A percentile compares a stretch with the other conserved stretches of the same genome.
These are phyloP conservation scores for Wickerhamiella alocasiicola DNA, from an alignment of 805 yeast genomes.

Conservation along the genomic window DNA sequence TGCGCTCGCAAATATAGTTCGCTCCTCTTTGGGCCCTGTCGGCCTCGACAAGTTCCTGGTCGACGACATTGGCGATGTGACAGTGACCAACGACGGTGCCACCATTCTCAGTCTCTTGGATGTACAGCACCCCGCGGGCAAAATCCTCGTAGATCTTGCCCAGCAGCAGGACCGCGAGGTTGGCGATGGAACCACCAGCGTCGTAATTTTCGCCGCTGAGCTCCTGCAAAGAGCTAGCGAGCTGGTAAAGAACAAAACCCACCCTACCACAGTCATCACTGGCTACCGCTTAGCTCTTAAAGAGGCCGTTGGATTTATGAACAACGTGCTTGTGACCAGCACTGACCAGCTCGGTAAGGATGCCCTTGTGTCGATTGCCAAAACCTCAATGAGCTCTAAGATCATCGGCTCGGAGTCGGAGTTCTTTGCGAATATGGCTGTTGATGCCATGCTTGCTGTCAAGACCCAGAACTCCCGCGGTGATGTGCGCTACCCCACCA, in stretches of 20 bases:
- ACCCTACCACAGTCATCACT: conserved; percentile 95
- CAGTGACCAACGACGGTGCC: conserved; percentile 98
- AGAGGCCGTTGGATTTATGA: conserved; percentile 79
- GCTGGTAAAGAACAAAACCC: conserved; percentile 82
- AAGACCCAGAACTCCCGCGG: conserved; percentile 82
- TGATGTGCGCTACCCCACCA: conserved; percentile 68
- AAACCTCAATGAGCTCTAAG: conserved; percentile 93
- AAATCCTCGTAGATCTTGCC: conserved; percentile 89
- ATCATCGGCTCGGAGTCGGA: conserved; percentile 90
- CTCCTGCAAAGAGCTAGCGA: conserved; percentile 86
- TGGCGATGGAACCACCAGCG: conserved; percentile 97
- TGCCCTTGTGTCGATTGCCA: conserved; percentile 79
- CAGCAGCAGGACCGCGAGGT: conserved; percentile 98
- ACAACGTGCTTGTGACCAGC: conserved; percentile 68
- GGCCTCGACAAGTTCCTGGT: conserved; percentile 98
- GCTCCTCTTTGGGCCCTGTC: conserved; percentile 93
- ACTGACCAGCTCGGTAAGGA: conserved; percentile 73
- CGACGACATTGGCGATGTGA: conserved; percentile 97
- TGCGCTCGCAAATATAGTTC: conserved; percentile 71
- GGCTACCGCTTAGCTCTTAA: conserved; percentile 89
- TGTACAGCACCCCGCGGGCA: conserved; percentile 98
- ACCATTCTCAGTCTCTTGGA: conserved; percentile 82
- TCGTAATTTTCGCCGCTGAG: conserved; percentile 91
- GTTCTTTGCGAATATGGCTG: conserved; percentile 81
- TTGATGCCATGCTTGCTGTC: conserved; percentile 90